Evolutionary conservation across 805 yeast species (phyloP), one percentile per base, ranked within the genome.

Genomic region (Debaryomyces tyrocola): DNA sequence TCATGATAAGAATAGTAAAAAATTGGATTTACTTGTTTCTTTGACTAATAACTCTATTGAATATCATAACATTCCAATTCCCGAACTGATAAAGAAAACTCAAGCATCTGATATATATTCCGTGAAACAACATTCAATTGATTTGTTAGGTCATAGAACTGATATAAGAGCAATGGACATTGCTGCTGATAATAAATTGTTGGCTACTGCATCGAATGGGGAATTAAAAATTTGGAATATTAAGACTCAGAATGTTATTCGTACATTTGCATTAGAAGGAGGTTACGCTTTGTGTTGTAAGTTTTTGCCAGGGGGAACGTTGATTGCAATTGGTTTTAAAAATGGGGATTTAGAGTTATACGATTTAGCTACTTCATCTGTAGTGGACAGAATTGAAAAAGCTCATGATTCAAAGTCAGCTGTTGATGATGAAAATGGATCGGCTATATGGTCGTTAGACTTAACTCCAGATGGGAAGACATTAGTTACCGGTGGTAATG

Each of bases 131-230:
- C 79, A 79, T 56, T 66, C 83, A 2, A 73, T 94, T 18, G 96
- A 90, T 41, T 66, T 82, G 36, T 77, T 80, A 44, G 99, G 99
- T 17, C 97, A 91, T 64, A 81, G 97, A 62, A 82, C 90, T 2
- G 99, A 94, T 64, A 77, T 92, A 21, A 78, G 99, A 57, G 78
- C 96, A 4, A 71, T 89, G 60, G 91, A 90, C 54, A 74, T 94
- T 31, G 86, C 96, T 46, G 80, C 83, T 45, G 97, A 92, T 67
- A 82, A 84, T 62, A 82, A 82, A 61, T 69, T 94, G 47, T 69
- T 92, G 36, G 95, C 90, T 2, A 85, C 96, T 1, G 97, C 96
- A 0, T 86, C 97, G 2, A 90, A 90, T 59, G 97, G 97, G 18
- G 79, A 82, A 53, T 69, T 94, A 51, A 94, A 94, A 60, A 76